Evolutionary conservation across 2,329 filamentous ascomycete genomes (phyloP).

Genomic region (Echinosphaeria canescens): DNA sequence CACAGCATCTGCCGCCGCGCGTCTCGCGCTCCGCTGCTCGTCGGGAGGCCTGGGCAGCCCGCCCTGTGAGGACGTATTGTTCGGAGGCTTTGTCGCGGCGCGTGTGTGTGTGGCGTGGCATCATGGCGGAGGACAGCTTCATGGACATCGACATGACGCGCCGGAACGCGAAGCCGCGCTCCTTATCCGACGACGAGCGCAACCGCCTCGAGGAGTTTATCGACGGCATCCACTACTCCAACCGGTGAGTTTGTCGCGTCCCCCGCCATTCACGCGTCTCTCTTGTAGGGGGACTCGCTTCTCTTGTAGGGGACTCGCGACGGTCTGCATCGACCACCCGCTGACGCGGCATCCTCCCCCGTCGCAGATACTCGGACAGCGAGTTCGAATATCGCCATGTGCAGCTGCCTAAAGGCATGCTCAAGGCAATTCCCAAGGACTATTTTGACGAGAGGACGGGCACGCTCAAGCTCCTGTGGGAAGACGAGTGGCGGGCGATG

Average conservation of each 20-base stretch:
- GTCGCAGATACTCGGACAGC: constrained; percentile 83
- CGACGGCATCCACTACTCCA: constrained; percentile 88
- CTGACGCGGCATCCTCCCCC: constrained; percentile 4
- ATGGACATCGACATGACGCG: constrained; percentile 58
- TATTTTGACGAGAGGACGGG: constrained; percentile 43
- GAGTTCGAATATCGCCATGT: constrained; percentile 96
- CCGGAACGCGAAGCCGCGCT: constrained; percentile 70
- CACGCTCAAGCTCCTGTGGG: constrained; percentile 89
- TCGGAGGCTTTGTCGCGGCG: too few relatives aligned
- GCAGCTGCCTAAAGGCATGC: constrained; percentile 93
- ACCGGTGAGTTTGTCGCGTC: too few relatives aligned
- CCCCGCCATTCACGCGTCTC: too few relatives aligned
- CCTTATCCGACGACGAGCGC: constrained; percentile 62
- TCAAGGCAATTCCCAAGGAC: constrained; percentile 88
- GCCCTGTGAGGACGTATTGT: too few relatives aligned
- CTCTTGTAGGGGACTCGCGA: too few relatives aligned
- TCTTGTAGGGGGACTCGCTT: too few relatives aligned
- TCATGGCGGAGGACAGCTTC: too few relatives aligned
- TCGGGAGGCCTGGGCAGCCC: too few relatives aligned
- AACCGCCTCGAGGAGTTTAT: constrained; percentile 76
- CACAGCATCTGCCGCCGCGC: too few relatives aligned
- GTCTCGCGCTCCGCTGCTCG: too few relatives aligned
- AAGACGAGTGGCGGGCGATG: constrained; percentile 93
- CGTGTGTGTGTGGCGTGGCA: too few relatives aligned
- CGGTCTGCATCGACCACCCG: too few relatives aligned